Percentiles rank a stretch among this genome's conserved stretches.
These are phyloP conservation scores for Coemansia sp. DNA, from an alignment of 192 early-diverging fungal genomes.

Conservation along the genomic window DNA sequence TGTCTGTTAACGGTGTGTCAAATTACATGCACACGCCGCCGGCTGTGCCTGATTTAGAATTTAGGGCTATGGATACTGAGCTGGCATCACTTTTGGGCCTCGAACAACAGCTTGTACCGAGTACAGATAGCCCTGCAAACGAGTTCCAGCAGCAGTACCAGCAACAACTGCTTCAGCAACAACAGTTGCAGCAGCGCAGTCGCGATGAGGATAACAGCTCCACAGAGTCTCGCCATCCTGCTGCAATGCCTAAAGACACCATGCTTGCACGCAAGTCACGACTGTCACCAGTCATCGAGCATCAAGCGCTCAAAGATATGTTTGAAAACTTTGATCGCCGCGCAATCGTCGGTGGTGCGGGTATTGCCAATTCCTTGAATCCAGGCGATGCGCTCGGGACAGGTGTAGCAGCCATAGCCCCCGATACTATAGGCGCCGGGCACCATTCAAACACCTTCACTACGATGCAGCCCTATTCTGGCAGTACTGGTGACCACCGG, in stretches of 20 bases:
- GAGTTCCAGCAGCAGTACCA: not conserved
- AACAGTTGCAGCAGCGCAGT: not conserved
- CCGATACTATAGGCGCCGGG: no score
- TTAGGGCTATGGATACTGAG: conserved; percentile 12
- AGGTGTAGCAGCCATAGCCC: not conserved
- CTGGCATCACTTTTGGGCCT: conserved; percentile 7
- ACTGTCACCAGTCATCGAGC: conserved; percentile 5
- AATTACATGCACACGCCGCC: conserved; percentile 29
- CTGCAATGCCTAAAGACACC: conserved; percentile 11
- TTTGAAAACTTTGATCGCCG: conserved; percentile 35
- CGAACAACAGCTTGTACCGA: conserved; percentile 9
- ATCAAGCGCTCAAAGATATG: conserved; percentile 21
- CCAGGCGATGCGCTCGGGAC: conserved; percentile 5
- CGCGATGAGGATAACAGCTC: conserved; percentile 12
- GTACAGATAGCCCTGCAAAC: not conserved
- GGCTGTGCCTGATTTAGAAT: conserved; percentile 19
- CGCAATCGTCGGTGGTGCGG: conserved; percentile 29
- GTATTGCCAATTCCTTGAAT: not conserved
- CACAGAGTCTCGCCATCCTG: conserved; percentile 1
- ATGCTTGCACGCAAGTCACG: conserved; percentile 12
- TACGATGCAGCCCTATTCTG: no score
- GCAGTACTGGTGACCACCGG: conserved; percentile 8
- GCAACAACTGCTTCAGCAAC: no score
- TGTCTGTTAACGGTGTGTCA: conserved; percentile 25
- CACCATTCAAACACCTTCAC: no score